Evolutionary conservation across 306 rosid species (phyloP).

Genomic region (Pueraria montana): DNA sequence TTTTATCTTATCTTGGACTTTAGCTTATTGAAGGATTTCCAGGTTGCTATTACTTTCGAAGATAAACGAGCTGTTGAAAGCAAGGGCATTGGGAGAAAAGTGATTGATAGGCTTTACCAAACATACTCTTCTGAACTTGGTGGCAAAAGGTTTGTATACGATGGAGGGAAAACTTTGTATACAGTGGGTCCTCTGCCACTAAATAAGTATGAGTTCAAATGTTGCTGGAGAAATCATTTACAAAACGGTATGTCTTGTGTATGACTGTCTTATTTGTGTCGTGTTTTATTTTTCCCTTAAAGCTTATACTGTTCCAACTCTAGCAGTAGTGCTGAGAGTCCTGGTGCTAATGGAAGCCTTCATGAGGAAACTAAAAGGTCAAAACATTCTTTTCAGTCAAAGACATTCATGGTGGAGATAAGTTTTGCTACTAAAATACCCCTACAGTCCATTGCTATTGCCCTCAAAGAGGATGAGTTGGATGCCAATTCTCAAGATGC

Average conservation of each 20-base stretch:
- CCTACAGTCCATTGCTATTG: constrained; percentile 62
- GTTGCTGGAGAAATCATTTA: constrained; percentile 76
- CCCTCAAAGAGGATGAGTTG: constrained; percentile 61
- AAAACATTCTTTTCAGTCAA: constrained; percentile 65
- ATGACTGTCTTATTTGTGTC: not conserved
- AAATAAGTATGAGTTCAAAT: constrained; percentile 65
- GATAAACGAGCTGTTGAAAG: constrained; percentile 67
- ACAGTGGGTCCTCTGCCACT: constrained; percentile 79
- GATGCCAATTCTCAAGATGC: constrained; percentile 70
- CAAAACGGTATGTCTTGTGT: constrained; percentile 60
- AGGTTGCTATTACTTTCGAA: constrained; percentile 79
- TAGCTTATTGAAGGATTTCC: constrained; percentile 45
- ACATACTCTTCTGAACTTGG: constrained; percentile 73
- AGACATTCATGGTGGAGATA: constrained; percentile 68
- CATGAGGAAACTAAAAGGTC: constrained; percentile 60
- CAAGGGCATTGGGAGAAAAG: constrained; percentile 76
- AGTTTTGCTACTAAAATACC: constrained; percentile 76
- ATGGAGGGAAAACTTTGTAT: constrained; percentile 78
- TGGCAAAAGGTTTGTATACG: constrained; percentile 75
- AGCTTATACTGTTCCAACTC: constrained; percentile 47
- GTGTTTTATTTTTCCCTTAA: constrained; percentile 32
- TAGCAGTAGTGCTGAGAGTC: constrained; percentile 51
- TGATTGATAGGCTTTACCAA: constrained; percentile 76
- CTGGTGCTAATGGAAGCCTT: constrained; percentile 58
- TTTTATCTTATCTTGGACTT: constrained; percentile 8